Base-by-base conservation (phyloP, 1,139 yeast genomes). In the Suhomyces panamericanus region DNA sequence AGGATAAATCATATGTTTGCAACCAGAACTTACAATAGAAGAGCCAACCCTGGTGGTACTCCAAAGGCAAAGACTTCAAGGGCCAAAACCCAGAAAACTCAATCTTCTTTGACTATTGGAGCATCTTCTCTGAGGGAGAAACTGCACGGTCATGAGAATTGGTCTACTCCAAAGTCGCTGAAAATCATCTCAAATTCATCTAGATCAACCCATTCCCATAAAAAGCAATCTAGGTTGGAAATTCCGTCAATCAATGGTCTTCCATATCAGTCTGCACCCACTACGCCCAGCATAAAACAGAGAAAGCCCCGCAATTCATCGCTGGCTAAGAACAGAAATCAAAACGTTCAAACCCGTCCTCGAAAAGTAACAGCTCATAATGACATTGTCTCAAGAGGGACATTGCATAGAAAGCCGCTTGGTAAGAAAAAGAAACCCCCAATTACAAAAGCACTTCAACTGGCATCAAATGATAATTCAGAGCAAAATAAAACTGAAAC, bases 1-100 rank as follows among this genome's bases (percentile, higher is more conserved):
- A 33, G 42, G 10, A 51, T 61, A 3, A 56, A 61, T 40, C 60
- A 62, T 3, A 50, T 59, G 58, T 47, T 58, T 35, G 53, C 57
- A 10, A 24, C 39, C 32, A 39, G 43, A 28, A 16, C 34, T 14
- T 17, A 20, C 11, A 28, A 12, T 1, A 29, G 14, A 32, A 37
- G 38, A 32, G 15, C 24, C 6, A 24, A 14, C 9, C 6, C 29
- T 13, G 14, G 6, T n/a, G 14, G 29, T n/a, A 30, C 10, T 13
- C 28, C 28, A 10, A 22, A 4, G 9, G 3, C 6, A 12, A 16
- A 17, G 11, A 10, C 9, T 5, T 20, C 24, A 20, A 20, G 8
- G 9, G 24, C 24, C 5, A 20, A 4, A 26, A 11, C 29, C 32
- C 12, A 13, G 30, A 30, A 33, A 12, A 11, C 10, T 3, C 13